Conservation (phyloP, 129 eudicot genomes). For the Ambrosia trifida region DNA sequence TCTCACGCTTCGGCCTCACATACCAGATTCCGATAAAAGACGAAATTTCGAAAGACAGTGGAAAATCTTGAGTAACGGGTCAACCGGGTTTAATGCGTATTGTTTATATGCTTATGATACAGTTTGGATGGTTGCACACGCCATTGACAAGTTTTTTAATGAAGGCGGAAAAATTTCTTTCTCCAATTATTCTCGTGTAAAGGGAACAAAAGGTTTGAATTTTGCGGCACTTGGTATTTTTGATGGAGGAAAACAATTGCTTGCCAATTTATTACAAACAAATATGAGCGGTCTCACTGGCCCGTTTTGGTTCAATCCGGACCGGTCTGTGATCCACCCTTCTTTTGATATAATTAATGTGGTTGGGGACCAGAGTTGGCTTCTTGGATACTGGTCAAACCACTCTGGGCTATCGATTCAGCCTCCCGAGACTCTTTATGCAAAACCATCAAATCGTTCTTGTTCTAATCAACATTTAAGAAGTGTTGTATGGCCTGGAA, state of each 20-base stretch:
- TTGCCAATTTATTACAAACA: constrained; percentile 41
- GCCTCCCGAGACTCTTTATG: constrained; percentile 64
- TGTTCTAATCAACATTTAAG: constrained; percentile 49
- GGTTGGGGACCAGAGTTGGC: constrained; percentile 42
- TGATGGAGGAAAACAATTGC: constrained; percentile 61
- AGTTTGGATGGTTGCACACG: constrained; percentile 69
- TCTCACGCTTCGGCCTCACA: constrained; percentile 67
- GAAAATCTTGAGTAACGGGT: constrained; percentile 53
- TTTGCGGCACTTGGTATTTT: constrained; percentile 68
- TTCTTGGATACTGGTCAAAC: constrained; percentile 89
- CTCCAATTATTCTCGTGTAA: constrained; percentile 50
- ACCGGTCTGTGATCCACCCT: constrained; percentile 52
- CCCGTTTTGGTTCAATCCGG: constrained; percentile 45
- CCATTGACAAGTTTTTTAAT: constrained; percentile 47
- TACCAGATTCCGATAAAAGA: constrained; percentile 51
- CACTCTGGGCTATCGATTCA: constrained; percentile 63
- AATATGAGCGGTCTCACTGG: constrained; percentile 77
- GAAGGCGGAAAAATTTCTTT: constrained; percentile 70
- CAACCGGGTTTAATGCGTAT: constrained; percentile 58
- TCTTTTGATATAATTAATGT: constrained; percentile 71
- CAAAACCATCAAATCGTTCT: constrained; percentile 62
- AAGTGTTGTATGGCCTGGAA: constrained; percentile 82
- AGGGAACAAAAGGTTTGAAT: constrained; percentile 44
- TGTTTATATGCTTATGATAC: constrained; percentile 91
- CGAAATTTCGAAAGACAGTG: constrained; percentile 49